These are phyloP conservation scores for Hyphopichia fennica DNA, from an alignment of 1,139 yeast genomes.

Conservation along the genomic window DNA sequence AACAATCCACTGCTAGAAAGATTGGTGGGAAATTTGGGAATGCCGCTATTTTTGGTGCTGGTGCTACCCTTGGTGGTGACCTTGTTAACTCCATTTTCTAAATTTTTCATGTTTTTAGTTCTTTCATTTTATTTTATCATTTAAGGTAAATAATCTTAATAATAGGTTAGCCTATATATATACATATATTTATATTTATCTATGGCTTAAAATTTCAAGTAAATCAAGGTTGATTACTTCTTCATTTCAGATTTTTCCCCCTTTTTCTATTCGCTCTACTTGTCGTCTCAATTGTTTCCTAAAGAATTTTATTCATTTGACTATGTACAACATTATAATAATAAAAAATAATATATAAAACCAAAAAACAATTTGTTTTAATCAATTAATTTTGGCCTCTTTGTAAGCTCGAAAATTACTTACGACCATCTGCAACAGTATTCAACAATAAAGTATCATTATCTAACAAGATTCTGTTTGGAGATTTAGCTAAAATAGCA, in stretches of 20 bases:
- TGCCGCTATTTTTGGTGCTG: constrained; percentile 96
- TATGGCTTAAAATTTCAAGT: neutral
- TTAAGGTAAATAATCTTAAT: too few relatives aligned
- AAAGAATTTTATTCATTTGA: constrained; percentile 1
- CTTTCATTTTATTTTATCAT: neutral
- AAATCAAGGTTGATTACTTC: too few relatives aligned
- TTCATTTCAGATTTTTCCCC: neutral
- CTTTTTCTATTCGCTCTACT: neutral
- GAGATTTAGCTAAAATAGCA: constrained; percentile 75
- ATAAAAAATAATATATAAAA: neutral
- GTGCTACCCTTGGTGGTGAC: constrained; percentile 92
- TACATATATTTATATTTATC: too few relatives aligned
- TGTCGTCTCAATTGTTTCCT: neutral
- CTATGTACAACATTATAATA: constrained; percentile 9
- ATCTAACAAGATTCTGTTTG: constrained; percentile 88
- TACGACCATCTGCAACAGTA: constrained; percentile 71
- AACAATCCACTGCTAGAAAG: constrained; percentile 49
- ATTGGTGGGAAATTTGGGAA: constrained; percentile 86
- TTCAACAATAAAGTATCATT: constrained; percentile 89
- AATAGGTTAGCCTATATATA: neutral
- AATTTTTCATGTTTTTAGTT: constrained; percentile 4
- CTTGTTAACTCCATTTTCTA: constrained; percentile 81
- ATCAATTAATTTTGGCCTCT: neutral
- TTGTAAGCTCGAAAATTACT: constrained; percentile 4
- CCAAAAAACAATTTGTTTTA: neutral